phyloP scores from a whole-genome alignment of 352 stramenopile genomes.

The Peronosclerospora sorghi region DNA sequence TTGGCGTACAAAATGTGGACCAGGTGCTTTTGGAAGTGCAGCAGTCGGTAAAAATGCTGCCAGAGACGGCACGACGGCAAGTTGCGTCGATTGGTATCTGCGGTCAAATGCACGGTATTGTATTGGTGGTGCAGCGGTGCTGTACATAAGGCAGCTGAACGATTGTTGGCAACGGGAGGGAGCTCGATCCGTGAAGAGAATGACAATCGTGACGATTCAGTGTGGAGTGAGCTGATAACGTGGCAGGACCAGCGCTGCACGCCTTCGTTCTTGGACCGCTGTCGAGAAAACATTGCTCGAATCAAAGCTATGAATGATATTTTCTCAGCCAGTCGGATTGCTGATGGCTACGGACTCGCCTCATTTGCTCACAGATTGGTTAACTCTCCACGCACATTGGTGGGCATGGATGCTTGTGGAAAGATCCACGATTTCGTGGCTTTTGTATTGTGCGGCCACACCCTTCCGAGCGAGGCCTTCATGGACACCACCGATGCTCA shows the following conservation, averaged over 20 bases:
- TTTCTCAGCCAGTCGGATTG: conserved; percentile 20
- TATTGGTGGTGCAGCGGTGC: conserved; percentile 59
- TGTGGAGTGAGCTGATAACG: conserved; percentile 57
- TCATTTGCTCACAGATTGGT: conserved; percentile 50
- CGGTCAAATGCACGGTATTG: conserved; percentile 81
- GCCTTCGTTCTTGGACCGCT: conserved; percentile 33
- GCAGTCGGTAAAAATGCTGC: conserved; percentile 22
- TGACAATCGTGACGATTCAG: conserved; percentile 5
- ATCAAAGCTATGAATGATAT: not conserved
- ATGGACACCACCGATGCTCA: conserved; percentile 73
- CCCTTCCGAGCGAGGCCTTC: conserved; percentile 18
- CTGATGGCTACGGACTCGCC: conserved; percentile 58
- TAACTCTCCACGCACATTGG: conserved; percentile 19
- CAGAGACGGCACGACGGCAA: conserved; percentile 9
- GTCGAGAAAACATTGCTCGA: conserved; percentile 12
- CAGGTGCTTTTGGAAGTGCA: conserved; percentile 38
- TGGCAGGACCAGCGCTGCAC: conserved; percentile 75
- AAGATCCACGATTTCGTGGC: conserved; percentile 74
- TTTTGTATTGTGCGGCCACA: conserved; percentile 59
- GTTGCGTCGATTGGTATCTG: conserved; percentile 55
- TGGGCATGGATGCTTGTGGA: conserved; percentile 54
- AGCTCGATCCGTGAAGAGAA: conserved; percentile 4
- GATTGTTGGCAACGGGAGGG: conserved; percentile 16
- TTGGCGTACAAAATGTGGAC: conserved; percentile 36
- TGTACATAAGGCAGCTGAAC: conserved; percentile 17